A percentile compares a stretch with the other conserved stretches of the same genome.
phyloP scores from a whole-genome alignment of 495 filamentous ascomycete species.

The Thermochaetoides thermophila region DNA sequence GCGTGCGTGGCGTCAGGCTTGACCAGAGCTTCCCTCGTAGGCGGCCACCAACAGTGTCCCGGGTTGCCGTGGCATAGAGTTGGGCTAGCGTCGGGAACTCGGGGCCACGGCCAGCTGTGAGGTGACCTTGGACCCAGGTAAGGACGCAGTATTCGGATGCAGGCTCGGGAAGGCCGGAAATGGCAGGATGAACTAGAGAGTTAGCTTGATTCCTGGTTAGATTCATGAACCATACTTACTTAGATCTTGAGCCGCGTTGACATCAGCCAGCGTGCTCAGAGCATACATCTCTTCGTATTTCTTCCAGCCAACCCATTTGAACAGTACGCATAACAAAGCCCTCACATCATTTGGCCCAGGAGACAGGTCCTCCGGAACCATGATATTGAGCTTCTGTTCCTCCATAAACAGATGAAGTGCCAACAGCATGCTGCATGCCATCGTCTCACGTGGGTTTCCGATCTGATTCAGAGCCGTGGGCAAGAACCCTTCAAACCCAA shows the following conservation, averaged over 20 bases:
- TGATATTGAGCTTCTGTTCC: slow-evolving; percentile 70
- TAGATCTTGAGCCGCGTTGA: slow-evolving; percentile 7
- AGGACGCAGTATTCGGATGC: slow-evolving; percentile 49
- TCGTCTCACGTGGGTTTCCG: slow-evolving; percentile 38
- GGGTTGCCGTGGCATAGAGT: slow-evolving; percentile 19
- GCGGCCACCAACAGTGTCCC: slow-evolving; percentile 1
- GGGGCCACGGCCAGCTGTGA: slow-evolving; percentile 32
- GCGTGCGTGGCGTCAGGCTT: slow-evolving; percentile 40
- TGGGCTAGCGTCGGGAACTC: slow-evolving; percentile 48
- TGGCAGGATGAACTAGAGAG: no score
- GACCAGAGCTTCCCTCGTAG: slow-evolving; percentile 14
- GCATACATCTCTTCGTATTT: slow-evolving; percentile 61
- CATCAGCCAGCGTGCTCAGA: slow-evolving; percentile 43
- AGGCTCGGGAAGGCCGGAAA: slow-evolving; percentile 35
- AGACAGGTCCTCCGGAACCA: slow-evolving; percentile 39
- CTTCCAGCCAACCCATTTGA: slow-evolving; percentile 71
- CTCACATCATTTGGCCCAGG: slow-evolving; percentile 41
- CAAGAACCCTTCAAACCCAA: slow-evolving; percentile 42
- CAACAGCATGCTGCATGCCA: slow-evolving; percentile 54
- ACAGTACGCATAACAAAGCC: slow-evolving; percentile 63
- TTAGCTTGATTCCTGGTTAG: slow-evolving; percentile 5
- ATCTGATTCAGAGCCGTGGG: slow-evolving; percentile 43
- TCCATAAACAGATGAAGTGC: slow-evolving; percentile 74
- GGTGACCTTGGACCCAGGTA: slow-evolving; percentile 49
- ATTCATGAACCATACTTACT: slow-evolving; percentile 9